A percentile compares a stretch with the other conserved stretches of the same genome.
phyloP scores from a whole-genome alignment of 23 red algal species.

The Gracilaria caudata region DNA sequence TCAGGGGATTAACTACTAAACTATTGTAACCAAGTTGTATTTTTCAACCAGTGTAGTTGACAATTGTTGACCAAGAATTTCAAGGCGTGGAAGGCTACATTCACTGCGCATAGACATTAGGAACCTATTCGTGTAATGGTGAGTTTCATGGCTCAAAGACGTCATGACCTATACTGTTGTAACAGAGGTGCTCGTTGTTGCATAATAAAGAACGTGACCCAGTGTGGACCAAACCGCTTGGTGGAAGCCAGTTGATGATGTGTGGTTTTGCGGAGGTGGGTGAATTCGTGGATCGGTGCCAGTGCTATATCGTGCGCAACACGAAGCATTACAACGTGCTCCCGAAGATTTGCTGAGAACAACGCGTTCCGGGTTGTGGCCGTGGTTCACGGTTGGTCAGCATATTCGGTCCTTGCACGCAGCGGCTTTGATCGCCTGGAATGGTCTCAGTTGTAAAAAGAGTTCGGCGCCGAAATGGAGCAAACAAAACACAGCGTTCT shows the following conservation, averaged over 20 bases:
- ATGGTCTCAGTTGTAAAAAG: too few relatives aligned
- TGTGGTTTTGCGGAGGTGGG: background rate
- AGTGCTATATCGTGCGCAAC: conserved; percentile 8
- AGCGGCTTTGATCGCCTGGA: too few relatives aligned
- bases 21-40: background rate
- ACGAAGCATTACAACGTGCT: too few relatives aligned
- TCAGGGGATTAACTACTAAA: conserved; percentile 63
- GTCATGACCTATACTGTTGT: background rate
- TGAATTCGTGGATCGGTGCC: background rate
- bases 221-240: background rate
- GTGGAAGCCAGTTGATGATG: background rate
- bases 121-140: background rate
- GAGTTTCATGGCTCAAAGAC: background rate
- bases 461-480: too few relatives aligned
- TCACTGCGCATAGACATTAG: too few relatives aligned
- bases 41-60: background rate
- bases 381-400: too few relatives aligned
- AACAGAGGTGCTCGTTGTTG: background rate
- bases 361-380: too few relatives aligned
- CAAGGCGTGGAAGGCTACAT: background rate
- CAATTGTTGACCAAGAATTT: background rate
- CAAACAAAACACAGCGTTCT: too few relatives aligned
- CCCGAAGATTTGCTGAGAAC: too few relatives aligned
- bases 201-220: background rate
- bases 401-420: too few relatives aligned